Conservation (phyloP, 1,139 yeast species). For the Diutina ranongensis region DNA sequence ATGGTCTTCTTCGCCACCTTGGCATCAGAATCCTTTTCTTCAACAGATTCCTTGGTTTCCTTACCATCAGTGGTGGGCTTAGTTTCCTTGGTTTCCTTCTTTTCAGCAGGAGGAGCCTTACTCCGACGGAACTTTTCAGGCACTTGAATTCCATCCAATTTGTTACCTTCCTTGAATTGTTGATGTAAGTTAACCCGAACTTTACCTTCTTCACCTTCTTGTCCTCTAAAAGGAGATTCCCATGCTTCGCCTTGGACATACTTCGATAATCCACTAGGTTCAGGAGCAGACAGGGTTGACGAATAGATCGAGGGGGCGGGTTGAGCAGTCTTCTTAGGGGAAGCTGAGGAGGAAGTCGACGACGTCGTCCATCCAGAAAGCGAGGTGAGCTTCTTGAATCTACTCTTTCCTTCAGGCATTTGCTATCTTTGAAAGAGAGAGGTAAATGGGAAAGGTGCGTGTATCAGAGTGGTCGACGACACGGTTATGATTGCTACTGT, state of each 20-base stretch:
- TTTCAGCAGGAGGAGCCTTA: conserved; percentile 7
- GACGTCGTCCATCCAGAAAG: conserved; percentile 41
- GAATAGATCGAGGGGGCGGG: neutral
- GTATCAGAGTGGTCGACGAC: too few species aligned
- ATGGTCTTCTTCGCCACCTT: conserved; percentile 6
- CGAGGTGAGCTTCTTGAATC: conserved; percentile 29
- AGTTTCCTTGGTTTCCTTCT: neutral
- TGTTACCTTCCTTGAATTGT: conserved; percentile 26
- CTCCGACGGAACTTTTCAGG: conserved; percentile 26
- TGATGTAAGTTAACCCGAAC: conserved; percentile 17
- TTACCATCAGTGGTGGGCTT: neutral
- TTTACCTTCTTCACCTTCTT: neutral
- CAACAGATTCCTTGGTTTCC: neutral
- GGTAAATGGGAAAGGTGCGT: neutral
- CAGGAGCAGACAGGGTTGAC: neutral
- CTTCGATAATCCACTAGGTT: neutral
- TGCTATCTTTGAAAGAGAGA: too few species aligned
- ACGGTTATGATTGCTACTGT: neutral
- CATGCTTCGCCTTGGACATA: neutral
- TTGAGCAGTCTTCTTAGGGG: conserved; percentile 10
- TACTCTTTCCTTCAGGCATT: conserved; percentile 9
- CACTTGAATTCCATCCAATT: conserved; percentile 29
- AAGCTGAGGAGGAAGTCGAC: conserved; percentile 23
- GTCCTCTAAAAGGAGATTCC: conserved; percentile 5
- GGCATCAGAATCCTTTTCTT: conserved; percentile 6